These are phyloP conservation scores for Arthrinium phaeospermum DNA, from an alignment of 2,329 filamentous ascomycete genomes.

Conservation along the genomic window DNA sequence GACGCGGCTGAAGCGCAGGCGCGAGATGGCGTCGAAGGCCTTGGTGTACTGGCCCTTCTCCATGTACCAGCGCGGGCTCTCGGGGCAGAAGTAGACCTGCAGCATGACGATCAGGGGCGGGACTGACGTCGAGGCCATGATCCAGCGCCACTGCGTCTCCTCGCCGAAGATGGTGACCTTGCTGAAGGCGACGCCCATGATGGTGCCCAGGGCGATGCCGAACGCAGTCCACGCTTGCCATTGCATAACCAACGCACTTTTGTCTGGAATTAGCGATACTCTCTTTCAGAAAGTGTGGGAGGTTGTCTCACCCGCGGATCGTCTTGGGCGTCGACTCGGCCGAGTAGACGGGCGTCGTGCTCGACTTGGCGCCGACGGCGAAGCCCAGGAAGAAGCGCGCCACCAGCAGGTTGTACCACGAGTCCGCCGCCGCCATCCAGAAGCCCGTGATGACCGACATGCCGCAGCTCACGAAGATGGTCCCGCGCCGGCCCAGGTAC, in stretches of 20 bases:
- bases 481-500: slow-evolving; percentile 63
- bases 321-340: slow-evolving; percentile 58
- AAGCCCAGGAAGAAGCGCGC: slow-evolving; percentile 63
- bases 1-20: slow-evolving; percentile 61
- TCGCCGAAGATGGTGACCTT: slow-evolving; percentile 48
- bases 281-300: too few relatives aligned
- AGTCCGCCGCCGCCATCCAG: slow-evolving; percentile 64
- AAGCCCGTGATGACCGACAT: slow-evolving; percentile 68
- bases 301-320: too few relatives aligned
- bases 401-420: slow-evolving; percentile 62
- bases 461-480: slow-evolving; percentile 67
- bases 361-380: slow-evolving; percentile 62
- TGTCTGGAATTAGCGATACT: too few relatives aligned
- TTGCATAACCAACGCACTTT: slow-evolving; percentile 58
- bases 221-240: slow-evolving; percentile 64
- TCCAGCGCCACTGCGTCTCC: slow-evolving; percentile 65
- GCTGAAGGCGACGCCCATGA: slow-evolving; percentile 68
- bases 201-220: slow-evolving; percentile 71
- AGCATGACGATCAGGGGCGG: slow-evolving; percentile 66
- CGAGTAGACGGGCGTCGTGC: slow-evolving; percentile 58
- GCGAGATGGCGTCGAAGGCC: slow-evolving; percentile 62
- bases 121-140: slow-evolving; percentile 68
- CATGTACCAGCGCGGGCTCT: slow-evolving; percentile 70
- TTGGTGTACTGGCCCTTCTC: slow-evolving; percentile 62
- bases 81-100: slow-evolving; percentile 65